These are phyloP conservation scores for Coccinonectria pachysandricola DNA, from an alignment of 2,329 filamentous ascomycete species.

Conservation along the genomic window DNA sequence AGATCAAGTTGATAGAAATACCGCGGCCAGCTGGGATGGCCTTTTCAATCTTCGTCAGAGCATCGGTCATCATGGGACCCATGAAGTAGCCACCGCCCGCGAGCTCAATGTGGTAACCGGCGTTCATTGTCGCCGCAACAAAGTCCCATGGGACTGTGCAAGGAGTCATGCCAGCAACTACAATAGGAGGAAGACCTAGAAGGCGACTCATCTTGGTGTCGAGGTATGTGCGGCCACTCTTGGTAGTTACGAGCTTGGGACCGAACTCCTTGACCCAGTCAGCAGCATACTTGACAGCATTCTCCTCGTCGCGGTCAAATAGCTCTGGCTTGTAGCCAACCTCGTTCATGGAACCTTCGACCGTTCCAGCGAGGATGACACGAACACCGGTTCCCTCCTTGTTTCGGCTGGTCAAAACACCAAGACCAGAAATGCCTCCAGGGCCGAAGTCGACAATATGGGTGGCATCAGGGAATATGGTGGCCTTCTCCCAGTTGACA, in stretches of 20 bases:
- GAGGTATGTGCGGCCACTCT: constrained; percentile 79
- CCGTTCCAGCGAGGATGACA: constrained; percentile 87
- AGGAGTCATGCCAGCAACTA: constrained; percentile 93
- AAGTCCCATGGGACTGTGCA: constrained; percentile 86
- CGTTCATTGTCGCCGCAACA: constrained; percentile 84
- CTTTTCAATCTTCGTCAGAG: constrained; percentile 75
- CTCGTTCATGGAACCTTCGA: constrained; percentile 80
- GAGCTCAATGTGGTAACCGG: constrained; percentile 88
- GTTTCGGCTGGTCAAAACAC: constrained; percentile 93
- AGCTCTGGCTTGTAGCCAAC: constrained; percentile 97
- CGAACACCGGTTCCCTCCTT: constrained; percentile 97
- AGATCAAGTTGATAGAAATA: constrained; percentile 84
- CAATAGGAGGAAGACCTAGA: constrained; percentile 72
- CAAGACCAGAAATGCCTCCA: constrained; percentile 91
- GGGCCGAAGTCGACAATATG: constrained; percentile 96
- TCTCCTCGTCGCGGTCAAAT: constrained; percentile 90
- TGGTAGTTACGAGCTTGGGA: constrained; percentile 83
- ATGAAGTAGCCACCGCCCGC: constrained; percentile 85
- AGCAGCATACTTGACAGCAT: constrained; percentile 87
- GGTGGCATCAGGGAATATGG: constrained; percentile 79
- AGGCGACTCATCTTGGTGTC: constrained; percentile 94
- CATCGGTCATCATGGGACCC: constrained; percentile 70
- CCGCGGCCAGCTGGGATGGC: constrained; percentile 75
- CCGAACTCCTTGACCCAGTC: constrained; percentile 98
- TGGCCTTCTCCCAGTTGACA: constrained; percentile 94